Conservation (phyloP, 805 yeast genomes). For the Ogataea salicorniae region DNA sequence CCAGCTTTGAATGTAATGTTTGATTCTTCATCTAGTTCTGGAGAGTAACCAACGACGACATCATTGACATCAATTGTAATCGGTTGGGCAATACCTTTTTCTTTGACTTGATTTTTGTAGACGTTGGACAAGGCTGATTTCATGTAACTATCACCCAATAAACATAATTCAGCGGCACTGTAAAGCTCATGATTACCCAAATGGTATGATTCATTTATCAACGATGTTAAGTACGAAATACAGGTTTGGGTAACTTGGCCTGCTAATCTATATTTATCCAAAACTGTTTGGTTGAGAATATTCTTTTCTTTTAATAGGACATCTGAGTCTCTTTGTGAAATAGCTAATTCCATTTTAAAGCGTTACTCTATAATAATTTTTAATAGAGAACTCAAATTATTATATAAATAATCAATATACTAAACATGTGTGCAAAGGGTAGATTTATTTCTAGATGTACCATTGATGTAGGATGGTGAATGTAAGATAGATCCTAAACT, state of each 20-base stretch:
- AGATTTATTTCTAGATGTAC: no score
- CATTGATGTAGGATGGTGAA: no score
- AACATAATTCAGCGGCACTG: constrained; percentile 67
- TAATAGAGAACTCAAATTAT: no score
- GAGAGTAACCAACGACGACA: constrained; percentile 73
- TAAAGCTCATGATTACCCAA: constrained; percentile 42
- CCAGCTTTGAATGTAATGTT: constrained; percentile 57
- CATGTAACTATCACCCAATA: constrained; percentile 75
- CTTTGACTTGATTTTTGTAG: constrained; percentile 61
- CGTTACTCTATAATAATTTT: background rate
- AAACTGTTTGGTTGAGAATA: constrained; percentile 50
- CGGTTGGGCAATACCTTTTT: constrained; percentile 93
- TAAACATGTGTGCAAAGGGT: no score
- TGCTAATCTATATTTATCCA: constrained; percentile 83
- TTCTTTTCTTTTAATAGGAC: constrained; percentile 69
- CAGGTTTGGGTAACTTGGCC: constrained; percentile 88
- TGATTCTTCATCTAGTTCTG: constrained; percentile 65
- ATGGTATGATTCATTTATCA: constrained; percentile 74
- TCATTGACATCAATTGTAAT: constrained; percentile 82
- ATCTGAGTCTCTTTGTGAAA: constrained; percentile 70
- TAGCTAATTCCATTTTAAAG: constrained; percentile 60
- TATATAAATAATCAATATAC: no score
- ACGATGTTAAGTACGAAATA: constrained; percentile 54
- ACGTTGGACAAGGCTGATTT: constrained; percentile 51
- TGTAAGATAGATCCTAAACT: no score